A percentile compares a stretch with the other conserved stretches of the same genome.
Conservation (phyloP, 495 filamentous ascomycete genomes). For the Penicillium macrosclerotiorum region DNA sequence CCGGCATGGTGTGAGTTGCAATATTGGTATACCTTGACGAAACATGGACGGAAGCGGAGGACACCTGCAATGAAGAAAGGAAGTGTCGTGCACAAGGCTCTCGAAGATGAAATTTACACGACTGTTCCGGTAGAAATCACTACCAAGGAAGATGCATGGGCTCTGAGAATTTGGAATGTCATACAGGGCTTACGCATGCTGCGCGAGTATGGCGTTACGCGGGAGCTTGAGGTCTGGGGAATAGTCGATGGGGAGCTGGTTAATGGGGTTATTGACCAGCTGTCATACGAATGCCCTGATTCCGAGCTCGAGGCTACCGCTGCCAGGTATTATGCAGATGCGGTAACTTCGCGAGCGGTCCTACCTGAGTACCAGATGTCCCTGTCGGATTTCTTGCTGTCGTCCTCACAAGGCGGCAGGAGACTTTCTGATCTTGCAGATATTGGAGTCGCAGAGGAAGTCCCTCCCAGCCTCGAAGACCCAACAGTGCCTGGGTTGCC, state of each 20-base stretch:
- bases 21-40: slow-evolving; percentile 80
- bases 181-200: slow-evolving; percentile 80
- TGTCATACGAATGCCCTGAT: slow-evolving; percentile 77
- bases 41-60: slow-evolving; percentile 66
- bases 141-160: slow-evolving; percentile 79
- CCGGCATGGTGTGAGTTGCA: slow-evolving; percentile 97
- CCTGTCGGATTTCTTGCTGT: slow-evolving; percentile 50
- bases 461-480: slow-evolving; percentile 4
- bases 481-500: slow-evolving; percentile 28
- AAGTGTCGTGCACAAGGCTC: slow-evolving; percentile 69
- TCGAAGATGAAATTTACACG: slow-evolving; percentile 82
- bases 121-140: slow-evolving; percentile 68
- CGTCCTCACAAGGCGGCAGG: slow-evolving; percentile 39
- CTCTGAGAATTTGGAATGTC: slow-evolving; percentile 85
- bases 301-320: slow-evolving; percentile 58
- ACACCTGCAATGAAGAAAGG: slow-evolving; percentile 85
- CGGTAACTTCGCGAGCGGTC: slow-evolving; percentile 31
- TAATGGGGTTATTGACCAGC: slow-evolving; percentile 85
- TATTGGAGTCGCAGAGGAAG: slow-evolving; percentile 3
- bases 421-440: slow-evolving; percentile 32
- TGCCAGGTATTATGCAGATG: slow-evolving; percentile 33
- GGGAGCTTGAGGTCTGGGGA: slow-evolving; percentile 95
- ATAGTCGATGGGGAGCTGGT: slow-evolving; percentile 77
- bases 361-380: slow-evolving; percentile 54
- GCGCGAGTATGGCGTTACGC: slow-evolving; percentile 73